These are phyloP conservation scores for Colletotrichum simmondsii DNA, from an alignment of 2,329 filamentous ascomycete genomes.

Conservation along the genomic window DNA sequence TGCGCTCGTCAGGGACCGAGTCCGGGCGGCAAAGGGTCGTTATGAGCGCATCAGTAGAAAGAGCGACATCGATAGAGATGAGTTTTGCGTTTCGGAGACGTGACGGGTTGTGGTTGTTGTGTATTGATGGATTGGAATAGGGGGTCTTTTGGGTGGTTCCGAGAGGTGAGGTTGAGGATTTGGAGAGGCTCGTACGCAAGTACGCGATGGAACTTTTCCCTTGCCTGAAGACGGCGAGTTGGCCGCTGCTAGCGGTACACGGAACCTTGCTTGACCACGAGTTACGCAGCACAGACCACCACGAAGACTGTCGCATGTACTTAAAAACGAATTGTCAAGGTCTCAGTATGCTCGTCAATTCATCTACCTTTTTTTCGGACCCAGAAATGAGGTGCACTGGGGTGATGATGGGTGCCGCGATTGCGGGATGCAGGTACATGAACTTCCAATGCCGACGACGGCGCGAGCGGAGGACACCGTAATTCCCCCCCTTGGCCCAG, in stretches of 20 bases:
- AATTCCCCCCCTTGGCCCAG: constrained; percentile 18
- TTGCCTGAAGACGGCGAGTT: constrained; percentile 32
- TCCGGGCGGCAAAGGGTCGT: constrained; percentile 56
- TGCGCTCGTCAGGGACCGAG: constrained; percentile 63
- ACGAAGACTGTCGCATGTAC: constrained; percentile 7
- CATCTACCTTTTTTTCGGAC: constrained; percentile 21
- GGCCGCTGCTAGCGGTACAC: constrained; percentile 29
- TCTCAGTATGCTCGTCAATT: neutral
- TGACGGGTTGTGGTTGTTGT: constrained; percentile 54
- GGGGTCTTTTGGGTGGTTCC: constrained; percentile 61
- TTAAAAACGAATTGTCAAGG: neutral
- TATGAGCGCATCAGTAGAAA: constrained; percentile 62
- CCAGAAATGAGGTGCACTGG: constrained; percentile 26
- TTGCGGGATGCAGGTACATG: constrained; percentile 30
- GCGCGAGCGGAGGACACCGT: constrained; percentile 31
- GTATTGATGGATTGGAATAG: constrained; percentile 63
- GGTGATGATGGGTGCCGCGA: constrained; percentile 17
- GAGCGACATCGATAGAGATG: constrained; percentile 66
- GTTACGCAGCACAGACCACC: neutral
- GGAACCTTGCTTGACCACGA: constrained; percentile 10
- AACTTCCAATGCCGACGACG: constrained; percentile 32
- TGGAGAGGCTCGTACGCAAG: constrained; percentile 46
- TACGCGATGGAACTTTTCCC: constrained; percentile 36
- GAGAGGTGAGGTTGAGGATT: constrained; percentile 68
- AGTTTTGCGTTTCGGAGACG: constrained; percentile 49